Evolutionary conservation across 768 basidiomycete species (phyloP).

Genomic region (Hortiboletus flavorubellus): DNA sequence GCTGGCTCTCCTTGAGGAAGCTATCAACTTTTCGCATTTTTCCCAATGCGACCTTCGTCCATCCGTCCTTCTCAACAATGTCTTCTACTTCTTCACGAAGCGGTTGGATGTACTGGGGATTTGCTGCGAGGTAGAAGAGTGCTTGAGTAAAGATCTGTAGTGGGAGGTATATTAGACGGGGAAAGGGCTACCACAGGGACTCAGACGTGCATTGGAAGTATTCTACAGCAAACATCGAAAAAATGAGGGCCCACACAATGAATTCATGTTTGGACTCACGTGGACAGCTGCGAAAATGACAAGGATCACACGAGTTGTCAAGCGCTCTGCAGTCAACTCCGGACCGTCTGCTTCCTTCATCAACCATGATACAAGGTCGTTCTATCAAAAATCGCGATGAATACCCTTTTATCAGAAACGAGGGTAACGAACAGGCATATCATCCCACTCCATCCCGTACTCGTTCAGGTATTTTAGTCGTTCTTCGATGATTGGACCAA

Average conservation of each 20-base stretch:
- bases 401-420: background rate
- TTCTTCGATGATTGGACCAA: constrained; percentile 32
- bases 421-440: constrained; percentile 31
- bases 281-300: constrained; percentile 20
- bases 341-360: constrained; percentile 26
- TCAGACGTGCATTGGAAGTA: constrained; percentile 13
- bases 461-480: constrained; percentile 22
- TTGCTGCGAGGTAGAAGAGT: constrained; percentile 34
- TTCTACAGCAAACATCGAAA: constrained; percentile 7
- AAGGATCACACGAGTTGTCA: constrained; percentile 20
- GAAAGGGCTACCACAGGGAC: background rate
- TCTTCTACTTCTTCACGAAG: constrained; percentile 39
- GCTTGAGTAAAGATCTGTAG: constrained; percentile 33
- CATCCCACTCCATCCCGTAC: constrained; percentile 25
- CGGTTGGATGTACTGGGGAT: constrained; percentile 33
- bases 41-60: constrained; percentile 24
- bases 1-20: constrained; percentile 30
- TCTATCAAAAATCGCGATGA: constrained; percentile 12
- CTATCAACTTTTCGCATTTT: constrained; percentile 40
- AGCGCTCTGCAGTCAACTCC: constrained; percentile 17
- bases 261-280: constrained; percentile 9
- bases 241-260: background rate
- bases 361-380: constrained; percentile 33
- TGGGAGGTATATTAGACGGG: background rate
- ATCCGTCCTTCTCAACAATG: constrained; percentile 28